Evolutionary conservation across 2,329 filamentous ascomycete genomes (phyloP).

Genomic region (Akanthomyces dipterigenus): DNA sequence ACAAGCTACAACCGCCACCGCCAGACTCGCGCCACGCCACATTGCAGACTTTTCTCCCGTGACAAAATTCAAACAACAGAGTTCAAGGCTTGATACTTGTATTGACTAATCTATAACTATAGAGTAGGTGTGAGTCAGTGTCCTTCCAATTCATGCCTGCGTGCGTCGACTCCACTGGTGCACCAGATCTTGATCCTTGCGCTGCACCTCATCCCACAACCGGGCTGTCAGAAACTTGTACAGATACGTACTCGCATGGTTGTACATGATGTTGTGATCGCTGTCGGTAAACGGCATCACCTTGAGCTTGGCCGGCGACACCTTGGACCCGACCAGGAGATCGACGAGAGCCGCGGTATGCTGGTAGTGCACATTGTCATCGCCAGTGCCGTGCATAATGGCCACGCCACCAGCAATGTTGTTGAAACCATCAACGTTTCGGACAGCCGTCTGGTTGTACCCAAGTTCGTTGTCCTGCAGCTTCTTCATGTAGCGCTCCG

Average conservation of each 20-base stretch:
- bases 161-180: constrained; percentile 28
- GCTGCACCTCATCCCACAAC: constrained; percentile 55
- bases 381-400: constrained; percentile 59
- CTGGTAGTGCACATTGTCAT: constrained; percentile 69
- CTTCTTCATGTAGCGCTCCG: constrained; percentile 66
- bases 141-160: background rate
- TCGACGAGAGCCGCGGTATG: constrained; percentile 57
- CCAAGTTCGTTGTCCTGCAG: constrained; percentile 48
- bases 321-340: constrained; percentile 50
- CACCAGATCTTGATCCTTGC: constrained; percentile 26
- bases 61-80: too few species aligned
- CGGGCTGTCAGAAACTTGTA: constrained; percentile 57
- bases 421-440: constrained; percentile 53
- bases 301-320: constrained; percentile 55
- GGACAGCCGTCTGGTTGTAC: constrained; percentile 55
- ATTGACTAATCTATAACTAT: too few species aligned
- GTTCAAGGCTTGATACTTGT: too few species aligned
- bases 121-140: too few species aligned
- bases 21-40: background rate
- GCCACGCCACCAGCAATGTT: constrained; percentile 53
- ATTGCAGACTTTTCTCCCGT: background rate
- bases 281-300: constrained; percentile 60
- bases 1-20: background rate
- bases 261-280: constrained; percentile 55
- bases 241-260: constrained; percentile 47